Evolutionary conservation across 139 green algal species (phyloP).

Genomic region (Volvox africanus): DNA sequence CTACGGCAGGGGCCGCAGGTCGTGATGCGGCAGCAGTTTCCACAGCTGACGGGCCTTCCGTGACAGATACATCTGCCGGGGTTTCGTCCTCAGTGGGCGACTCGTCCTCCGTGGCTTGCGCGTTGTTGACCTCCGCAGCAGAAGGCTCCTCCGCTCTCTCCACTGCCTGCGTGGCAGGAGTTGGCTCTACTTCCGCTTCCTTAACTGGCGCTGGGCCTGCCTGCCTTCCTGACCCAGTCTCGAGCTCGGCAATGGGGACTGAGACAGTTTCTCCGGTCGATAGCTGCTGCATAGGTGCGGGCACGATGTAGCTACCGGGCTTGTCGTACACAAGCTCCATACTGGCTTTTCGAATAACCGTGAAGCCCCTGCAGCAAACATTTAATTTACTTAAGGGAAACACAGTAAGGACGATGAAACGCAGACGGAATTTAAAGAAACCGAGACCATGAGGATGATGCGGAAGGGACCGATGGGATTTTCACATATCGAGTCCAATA

Average conservation of each 20-base stretch:
- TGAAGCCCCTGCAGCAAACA: conserved; percentile 68
- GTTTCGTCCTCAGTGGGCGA: background rate
- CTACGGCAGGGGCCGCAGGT: background rate
- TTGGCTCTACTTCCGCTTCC: background rate
- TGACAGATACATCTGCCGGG: background rate
- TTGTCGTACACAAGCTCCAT: conserved; percentile 61
- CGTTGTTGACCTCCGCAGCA: background rate
- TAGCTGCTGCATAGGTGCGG: background rate
- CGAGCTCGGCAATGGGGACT: background rate
- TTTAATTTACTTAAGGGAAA: too few species aligned
- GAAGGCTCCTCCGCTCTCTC: background rate
- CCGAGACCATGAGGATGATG: too few species aligned
- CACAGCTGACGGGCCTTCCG: background rate
- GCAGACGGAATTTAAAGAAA: too few species aligned
- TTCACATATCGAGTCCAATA: too few species aligned
- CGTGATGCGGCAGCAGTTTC: background rate
- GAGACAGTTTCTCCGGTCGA: background rate
- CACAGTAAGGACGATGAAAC: background rate
- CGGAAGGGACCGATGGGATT: too few species aligned
- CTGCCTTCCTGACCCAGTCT: background rate
- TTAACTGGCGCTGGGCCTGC: background rate
- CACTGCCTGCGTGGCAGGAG: background rate
- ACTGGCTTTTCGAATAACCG: conserved; percentile 65
- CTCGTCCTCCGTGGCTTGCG: background rate
- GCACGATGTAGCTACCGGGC: conserved; percentile 53